These are phyloP conservation scores for Allantophomopsis cytisporea DNA, from an alignment of 2,329 filamentous ascomycete genomes.

Conservation along the genomic window DNA sequence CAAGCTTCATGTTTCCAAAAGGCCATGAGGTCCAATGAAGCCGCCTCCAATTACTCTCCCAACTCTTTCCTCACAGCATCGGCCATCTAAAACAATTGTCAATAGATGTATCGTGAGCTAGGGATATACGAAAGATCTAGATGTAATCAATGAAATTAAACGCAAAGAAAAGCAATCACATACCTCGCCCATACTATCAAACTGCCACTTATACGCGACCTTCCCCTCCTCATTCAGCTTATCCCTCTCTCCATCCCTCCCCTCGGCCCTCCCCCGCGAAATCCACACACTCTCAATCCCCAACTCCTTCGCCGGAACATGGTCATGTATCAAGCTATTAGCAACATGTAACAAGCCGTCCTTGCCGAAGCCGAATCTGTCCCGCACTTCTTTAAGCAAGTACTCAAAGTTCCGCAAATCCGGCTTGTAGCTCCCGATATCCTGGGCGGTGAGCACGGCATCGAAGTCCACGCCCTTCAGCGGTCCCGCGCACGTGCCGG, in stretches of 20 bases:
- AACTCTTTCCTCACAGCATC: no score
- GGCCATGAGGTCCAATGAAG: no score
- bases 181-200: constrained; percentile 43
- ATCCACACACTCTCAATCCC: constrained; percentile 52
- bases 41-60: no score
- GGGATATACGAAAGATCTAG: no score
- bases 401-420: constrained; percentile 50
- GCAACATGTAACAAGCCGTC: constrained; percentile 49
- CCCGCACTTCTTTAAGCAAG: constrained; percentile 36
- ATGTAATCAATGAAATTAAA: no score
- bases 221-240: constrained; percentile 16
- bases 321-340: constrained; percentile 58
- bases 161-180: constrained; percentile 24
- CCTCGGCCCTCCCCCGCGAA: constrained; percentile 23
- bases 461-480: constrained; percentile 39
- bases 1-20: no score
- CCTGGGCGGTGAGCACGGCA: constrained; percentile 52
- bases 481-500: constrained; percentile 26
- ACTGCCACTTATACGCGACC: constrained; percentile 37
- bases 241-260: constrained; percentile 22
- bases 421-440: constrained; percentile 62
- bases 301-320: constrained; percentile 45
- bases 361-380: not conserved
- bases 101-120: no score
- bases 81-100: no score